Evolutionary conservation across 2,329 filamentous ascomycete genomes (phyloP), one percentile per base, ranked within the genome.

Genomic region (Calonectria hawksworthii): DNA sequence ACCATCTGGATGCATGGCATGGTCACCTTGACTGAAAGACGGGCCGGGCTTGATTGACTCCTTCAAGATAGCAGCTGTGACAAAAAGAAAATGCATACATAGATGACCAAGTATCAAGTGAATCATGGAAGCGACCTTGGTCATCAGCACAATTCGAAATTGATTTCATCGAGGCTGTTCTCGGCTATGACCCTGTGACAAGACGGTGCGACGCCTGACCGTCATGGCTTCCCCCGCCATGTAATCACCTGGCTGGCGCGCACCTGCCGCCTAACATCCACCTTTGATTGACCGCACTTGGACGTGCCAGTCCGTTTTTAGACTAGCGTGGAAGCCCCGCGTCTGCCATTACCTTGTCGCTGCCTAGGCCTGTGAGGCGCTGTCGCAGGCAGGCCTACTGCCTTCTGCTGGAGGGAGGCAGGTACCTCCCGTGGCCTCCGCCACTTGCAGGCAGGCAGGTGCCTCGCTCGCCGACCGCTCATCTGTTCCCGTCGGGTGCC

Each of bases 201-300:
- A 74, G 67, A 79, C 71, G 75, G 74, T 80, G 76, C 77, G 76
- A 80, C 79, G 75, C 74, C 75, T 80, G 79, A 80, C 79, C 73
- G 73, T 66, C 77, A 36, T 64, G 73, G 67, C 76, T 52, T 64
- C 52, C 79, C 79, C 79, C 79, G 76, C 79, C 79, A 80, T 47
- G 44, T 80, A 61, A 69, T 80, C 74, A 77, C 79, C 78, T 80
- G 73, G 78, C 73, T 77, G 76, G 61, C 32, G 61, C 66, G 67
- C 72, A 74, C 67, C 72, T 73, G 74, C 66, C 67, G 34, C 30
- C 51, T 44, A 30, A 70, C 50, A 69, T 67, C 75, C 75, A 76
- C 80, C 80, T 81, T 77, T 81, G 80, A 81, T 81, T 81, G 78
- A 81, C 76, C 75, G 47, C 69, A 36, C 54, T 36, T 56, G 28